phyloP scores from a whole-genome alignment of 805 yeast genomes.

The Yarrowia hollandica region DNA sequence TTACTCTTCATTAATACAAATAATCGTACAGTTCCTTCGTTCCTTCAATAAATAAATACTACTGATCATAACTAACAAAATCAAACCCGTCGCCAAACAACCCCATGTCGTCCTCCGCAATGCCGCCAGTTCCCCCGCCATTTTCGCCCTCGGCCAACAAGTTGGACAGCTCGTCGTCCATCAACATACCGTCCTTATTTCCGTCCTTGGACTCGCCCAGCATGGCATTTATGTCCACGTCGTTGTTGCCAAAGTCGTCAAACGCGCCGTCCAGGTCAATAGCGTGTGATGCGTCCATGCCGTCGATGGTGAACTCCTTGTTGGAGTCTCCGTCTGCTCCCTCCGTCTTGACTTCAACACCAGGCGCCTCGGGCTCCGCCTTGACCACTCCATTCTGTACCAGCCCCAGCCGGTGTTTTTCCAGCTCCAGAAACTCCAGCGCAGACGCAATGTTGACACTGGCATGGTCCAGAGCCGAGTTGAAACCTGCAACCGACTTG shows the following conservation, averaged over 20 bases:
- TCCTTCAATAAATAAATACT: not conserved
- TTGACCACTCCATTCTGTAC: not conserved
- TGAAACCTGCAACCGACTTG: slow-evolving; percentile 27
- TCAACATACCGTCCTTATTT: not conserved
- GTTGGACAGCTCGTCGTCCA: slow-evolving; percentile 23
- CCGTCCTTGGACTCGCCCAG: slow-evolving; percentile 13
- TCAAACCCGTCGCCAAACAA: slow-evolving; percentile 39
- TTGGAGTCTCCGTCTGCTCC: not conserved
- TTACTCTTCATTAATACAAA: not conserved
- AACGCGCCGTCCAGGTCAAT: slow-evolving; percentile 28
- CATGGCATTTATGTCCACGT: slow-evolving; percentile 19
- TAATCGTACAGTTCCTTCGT: not conserved
- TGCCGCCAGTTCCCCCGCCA: not conserved
- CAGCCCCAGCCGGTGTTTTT: not conserved
- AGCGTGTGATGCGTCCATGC: slow-evolving; percentile 23
- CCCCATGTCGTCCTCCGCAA: slow-evolving; percentile 34
- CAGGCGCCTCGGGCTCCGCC: not conserved
- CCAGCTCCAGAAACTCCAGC: slow-evolving; percentile 20
- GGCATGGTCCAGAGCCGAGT: slow-evolving; percentile 3
- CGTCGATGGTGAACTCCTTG: slow-evolving; percentile 1
- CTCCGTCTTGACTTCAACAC: not conserved
- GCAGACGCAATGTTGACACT: slow-evolving; percentile 10
- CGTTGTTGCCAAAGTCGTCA: slow-evolving; percentile 26
- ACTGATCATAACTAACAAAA: slow-evolving; percentile 32
- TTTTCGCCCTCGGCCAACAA: slow-evolving; percentile 1